A percentile compares a stretch with the other conserved stretches of the same genome.
Evolutionary conservation across 225 moss, liverwort and hornwort genomes (phyloP).

Genomic region (Physcomitrium patens): DNA sequence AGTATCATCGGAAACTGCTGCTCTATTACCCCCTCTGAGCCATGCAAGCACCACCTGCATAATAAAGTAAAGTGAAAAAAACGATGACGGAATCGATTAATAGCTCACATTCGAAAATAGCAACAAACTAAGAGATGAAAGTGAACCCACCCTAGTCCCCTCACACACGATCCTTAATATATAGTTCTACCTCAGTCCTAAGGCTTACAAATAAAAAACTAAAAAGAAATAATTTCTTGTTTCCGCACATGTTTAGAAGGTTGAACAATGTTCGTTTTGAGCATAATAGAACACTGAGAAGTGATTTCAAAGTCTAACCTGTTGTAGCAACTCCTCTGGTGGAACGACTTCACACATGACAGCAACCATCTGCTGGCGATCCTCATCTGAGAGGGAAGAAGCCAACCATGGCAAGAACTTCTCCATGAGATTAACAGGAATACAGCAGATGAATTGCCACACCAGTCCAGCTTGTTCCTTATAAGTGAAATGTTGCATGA

Average conservation of each 20-base stretch:
- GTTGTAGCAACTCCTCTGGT: constrained; percentile 85
- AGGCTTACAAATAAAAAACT: no score
- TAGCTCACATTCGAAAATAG: background rate
- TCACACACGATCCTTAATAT: no score
- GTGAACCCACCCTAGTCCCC: background rate
- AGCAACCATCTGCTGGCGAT: constrained; percentile 82
- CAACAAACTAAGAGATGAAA: constrained; percentile 4
- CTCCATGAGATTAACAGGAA: constrained; percentile 97
- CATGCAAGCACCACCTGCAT: constrained; percentile 90
- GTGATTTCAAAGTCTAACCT: constrained; percentile 55
- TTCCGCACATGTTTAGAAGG: background rate
- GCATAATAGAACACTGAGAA: constrained; percentile 1
- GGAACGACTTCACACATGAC: constrained; percentile 93
- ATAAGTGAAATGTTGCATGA: constrained; percentile 80
- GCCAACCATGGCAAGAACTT: constrained; percentile 97
- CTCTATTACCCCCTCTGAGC: constrained; percentile 80
- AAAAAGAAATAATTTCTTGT: background rate
- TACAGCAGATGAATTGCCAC: constrained; percentile 98
- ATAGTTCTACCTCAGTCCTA: no score
- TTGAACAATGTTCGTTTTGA: constrained; percentile 4
- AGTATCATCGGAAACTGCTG: constrained; percentile 38
- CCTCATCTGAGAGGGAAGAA: constrained; percentile 80
- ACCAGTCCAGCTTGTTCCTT: constrained; percentile 95
- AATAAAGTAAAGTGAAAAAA: constrained; percentile 27
- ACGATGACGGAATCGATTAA: background rate